Percentiles rank a stretch among this genome's conserved stretches.
Conservation (phyloP, 306 rosid genomes). For the Dicorynia guianensis region DNA sequence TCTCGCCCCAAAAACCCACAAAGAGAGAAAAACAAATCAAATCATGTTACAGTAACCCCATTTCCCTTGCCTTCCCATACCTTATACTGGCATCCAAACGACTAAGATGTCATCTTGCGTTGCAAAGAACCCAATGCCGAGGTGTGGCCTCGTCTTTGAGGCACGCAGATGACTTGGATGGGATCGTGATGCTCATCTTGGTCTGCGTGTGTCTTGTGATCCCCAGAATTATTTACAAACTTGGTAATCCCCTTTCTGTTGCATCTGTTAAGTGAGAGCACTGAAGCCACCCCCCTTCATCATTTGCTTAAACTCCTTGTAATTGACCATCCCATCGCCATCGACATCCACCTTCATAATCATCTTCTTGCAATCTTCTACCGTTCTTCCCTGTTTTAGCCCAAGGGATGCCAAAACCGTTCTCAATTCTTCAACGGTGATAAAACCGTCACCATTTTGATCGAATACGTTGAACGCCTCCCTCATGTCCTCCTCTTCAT, state of each 20-base stretch:
- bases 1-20: conserved; percentile 9
- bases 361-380: conserved; percentile 87
- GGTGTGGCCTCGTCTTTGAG: not conserved
- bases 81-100: conserved; percentile 14
- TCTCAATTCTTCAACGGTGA: conserved; percentile 81
- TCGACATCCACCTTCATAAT: conserved; percentile 83
- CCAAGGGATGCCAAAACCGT: conserved; percentile 73
- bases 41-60: not conserved
- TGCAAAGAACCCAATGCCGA: not conserved
- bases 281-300: conserved; percentile 83
- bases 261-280: conserved; percentile 44
- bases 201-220: not conserved
- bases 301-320: conserved; percentile 84
- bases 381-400: conserved; percentile 77
- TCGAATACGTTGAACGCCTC: conserved; percentile 90
- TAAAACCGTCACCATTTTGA: conserved; percentile 84
- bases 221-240: conserved; percentile 35
- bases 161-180: not conserved
- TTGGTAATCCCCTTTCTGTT: not conserved
- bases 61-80: not conserved
- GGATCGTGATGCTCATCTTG: not conserved
- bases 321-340: conserved; percentile 88
- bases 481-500: conserved; percentile 81
- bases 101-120: not conserved
- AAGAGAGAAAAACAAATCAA: not conserved